These are phyloP conservation scores for Priceomyces castillae DNA, from an alignment of 805 yeast genomes.

Conservation along the genomic window DNA sequence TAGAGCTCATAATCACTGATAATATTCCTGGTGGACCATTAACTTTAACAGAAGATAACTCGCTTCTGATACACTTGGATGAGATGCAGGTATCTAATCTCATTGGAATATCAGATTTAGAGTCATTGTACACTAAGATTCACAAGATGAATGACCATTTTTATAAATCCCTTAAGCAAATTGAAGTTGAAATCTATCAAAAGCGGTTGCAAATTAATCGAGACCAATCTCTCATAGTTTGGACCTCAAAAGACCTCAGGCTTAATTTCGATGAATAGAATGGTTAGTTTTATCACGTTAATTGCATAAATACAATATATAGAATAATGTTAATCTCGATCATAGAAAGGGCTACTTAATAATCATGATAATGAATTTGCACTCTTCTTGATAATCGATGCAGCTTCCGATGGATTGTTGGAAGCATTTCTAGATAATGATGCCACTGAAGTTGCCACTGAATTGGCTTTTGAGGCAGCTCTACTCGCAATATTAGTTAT, in stretches of 20 bases:
- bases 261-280: neutral
- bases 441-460: constrained; percentile 8
- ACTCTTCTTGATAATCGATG: neutral
- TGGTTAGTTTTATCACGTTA: neutral
- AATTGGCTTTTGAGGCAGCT: constrained; percentile 3
- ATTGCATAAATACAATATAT: neutral
- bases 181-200: constrained; percentile 7
- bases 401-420: neutral
- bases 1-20: constrained; percentile 26
- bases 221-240: constrained; percentile 4
- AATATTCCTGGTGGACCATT: neutral
- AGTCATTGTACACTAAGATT: constrained; percentile 13
- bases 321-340: neutral
- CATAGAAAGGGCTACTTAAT: neutral
- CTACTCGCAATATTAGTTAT: constrained; percentile 13
- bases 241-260: constrained; percentile 8
- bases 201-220: constrained; percentile 4
- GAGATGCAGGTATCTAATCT: constrained; percentile 12
- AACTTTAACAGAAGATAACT: constrained; percentile 11
- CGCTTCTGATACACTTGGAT: constrained; percentile 14
- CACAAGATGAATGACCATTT: neutral
- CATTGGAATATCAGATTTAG: constrained; percentile 12
- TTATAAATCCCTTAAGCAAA: neutral
- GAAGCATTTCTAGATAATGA: constrained; percentile 4
- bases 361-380: neutral